These are phyloP conservation scores for Ganoderma sinense DNA, from an alignment of 1,284 basidiomycete species.

Conservation along the genomic window DNA sequence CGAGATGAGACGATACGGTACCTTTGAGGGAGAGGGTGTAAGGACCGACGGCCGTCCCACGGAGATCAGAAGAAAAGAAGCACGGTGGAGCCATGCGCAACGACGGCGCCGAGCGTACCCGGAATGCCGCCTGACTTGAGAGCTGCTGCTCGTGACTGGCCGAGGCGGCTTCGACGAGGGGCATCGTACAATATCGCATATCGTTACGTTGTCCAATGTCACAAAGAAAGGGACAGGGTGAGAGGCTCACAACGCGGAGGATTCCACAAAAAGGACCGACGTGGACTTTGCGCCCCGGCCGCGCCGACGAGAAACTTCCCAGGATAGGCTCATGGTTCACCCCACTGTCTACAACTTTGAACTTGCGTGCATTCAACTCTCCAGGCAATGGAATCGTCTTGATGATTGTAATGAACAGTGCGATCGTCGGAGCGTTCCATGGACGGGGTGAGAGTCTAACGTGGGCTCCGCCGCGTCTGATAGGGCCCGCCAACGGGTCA, in stretches of 20 bases:
- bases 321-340: not conserved
- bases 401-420: too few relatives aligned
- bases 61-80: constrained; percentile 21
- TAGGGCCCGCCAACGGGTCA: too few relatives aligned
- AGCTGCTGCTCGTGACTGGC: constrained; percentile 8
- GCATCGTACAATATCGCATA: not conserved
- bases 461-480: too few relatives aligned
- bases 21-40: not conserved
- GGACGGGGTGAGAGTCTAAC: too few relatives aligned
- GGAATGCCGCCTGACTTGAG: constrained; percentile 10
- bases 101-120: constrained; percentile 7
- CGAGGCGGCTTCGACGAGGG: not conserved
- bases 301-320: not conserved
- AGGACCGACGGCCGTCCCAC: constrained; percentile 6
- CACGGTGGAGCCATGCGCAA: constrained; percentile 15
- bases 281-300: not conserved
- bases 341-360: not conserved
- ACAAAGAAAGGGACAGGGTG: not conserved
- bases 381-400: too few relatives aligned
- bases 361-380: too few relatives aligned
- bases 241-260: not conserved
- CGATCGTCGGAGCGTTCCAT: too few relatives aligned
- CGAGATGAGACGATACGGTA: not conserved
- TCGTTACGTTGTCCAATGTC: not conserved
- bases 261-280: not conserved